These are phyloP conservation scores for Tuber brumale DNA, from an alignment of 495 filamentous ascomycete genomes.

Conservation along the genomic window DNA sequence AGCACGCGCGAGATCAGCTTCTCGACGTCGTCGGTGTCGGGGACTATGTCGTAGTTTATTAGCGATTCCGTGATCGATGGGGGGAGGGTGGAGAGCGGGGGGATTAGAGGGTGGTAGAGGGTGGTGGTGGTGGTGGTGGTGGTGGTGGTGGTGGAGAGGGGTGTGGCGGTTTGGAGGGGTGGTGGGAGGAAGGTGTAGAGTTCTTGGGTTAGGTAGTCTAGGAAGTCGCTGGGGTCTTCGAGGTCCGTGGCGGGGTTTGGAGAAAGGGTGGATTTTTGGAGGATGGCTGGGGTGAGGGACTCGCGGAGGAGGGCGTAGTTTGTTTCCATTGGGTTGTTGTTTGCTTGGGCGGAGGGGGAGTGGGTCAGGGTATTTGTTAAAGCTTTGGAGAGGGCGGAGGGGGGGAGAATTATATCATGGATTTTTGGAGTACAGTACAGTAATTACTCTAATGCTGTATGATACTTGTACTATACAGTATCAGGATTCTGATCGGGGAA, in stretches of 20 bases:
- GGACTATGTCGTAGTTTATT: conserved; percentile 50
- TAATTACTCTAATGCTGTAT: not conserved
- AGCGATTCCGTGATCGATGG: conserved; percentile 60
- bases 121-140: conserved; percentile 44
- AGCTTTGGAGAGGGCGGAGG: not conserved
- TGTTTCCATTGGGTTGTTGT: conserved; percentile 34
- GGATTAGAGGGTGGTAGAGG: conserved; percentile 44
- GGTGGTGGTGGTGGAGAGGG: conserved; percentile 47
- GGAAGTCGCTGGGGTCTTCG: conserved; percentile 69
- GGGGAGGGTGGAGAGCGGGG: conserved; percentile 46
- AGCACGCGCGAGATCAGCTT: conserved; percentile 59
- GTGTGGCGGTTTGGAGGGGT: conserved; percentile 50
- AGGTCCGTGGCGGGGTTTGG: conserved; percentile 45
- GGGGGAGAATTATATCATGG: not conserved
- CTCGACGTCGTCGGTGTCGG: conserved; percentile 43
- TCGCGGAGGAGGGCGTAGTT: conserved; percentile 66
- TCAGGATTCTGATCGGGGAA: not conserved
- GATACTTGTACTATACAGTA: not conserved
- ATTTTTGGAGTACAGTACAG: no score
- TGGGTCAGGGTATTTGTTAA: conserved; percentile 14
- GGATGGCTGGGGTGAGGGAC: conserved; percentile 54
- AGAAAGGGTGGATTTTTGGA: conserved; percentile 40
- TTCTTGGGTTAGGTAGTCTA: conserved; percentile 63
- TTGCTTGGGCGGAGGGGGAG: not conserved
- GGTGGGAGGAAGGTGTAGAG: conserved; percentile 59